phyloP scores from a whole-genome alignment of 2,329 filamentous ascomycete species.

The Elsinoe perseae region DNA sequence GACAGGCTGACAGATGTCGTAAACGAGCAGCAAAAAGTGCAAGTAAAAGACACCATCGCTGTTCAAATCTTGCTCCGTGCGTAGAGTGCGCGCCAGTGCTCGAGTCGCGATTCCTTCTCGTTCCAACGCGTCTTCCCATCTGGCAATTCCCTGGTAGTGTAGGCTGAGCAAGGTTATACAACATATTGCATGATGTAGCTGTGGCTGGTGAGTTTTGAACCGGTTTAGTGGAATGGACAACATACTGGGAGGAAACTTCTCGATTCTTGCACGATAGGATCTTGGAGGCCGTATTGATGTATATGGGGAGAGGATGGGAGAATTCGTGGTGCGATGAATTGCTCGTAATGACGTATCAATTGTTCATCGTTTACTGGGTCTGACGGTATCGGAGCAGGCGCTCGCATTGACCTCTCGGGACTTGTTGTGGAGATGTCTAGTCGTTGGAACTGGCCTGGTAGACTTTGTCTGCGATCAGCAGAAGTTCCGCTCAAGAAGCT shows the following conservation, averaged over 20 bases:
- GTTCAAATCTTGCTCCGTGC: slow-evolving; percentile 44
- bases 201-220: slow-evolving; percentile 13
- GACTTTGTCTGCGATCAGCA: slow-evolving; percentile 16
- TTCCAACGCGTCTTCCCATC: slow-evolving; percentile 43
- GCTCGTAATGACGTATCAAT: slow-evolving; percentile 19
- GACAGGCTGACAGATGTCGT: slow-evolving; percentile 44
- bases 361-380: slow-evolving; percentile 16
- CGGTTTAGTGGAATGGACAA: slow-evolving; percentile 16
- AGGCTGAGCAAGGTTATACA: slow-evolving; percentile 50
- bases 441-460: slow-evolving; percentile 15
- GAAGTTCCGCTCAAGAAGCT: slow-evolving; percentile 11
- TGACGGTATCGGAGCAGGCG: slow-evolving; percentile 3
- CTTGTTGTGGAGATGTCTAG: slow-evolving; percentile 15
- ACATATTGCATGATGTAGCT: slow-evolving; percentile 53
- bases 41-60: slow-evolving; percentile 51
- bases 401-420: slow-evolving; percentile 5
- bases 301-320: slow-evolving; percentile 16
- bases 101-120: slow-evolving; percentile 48
- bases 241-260: slow-evolving; percentile 45
- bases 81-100: slow-evolving; percentile 30
- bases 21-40: slow-evolving; percentile 50
- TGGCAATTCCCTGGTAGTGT: slow-evolving; percentile 38
- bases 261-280: slow-evolving; percentile 31
- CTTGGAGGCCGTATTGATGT: slow-evolving; percentile 12
- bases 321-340: slow-evolving; percentile 18